Evolutionary conservation across 164 flowering plant species (phyloP).

Genomic region (Protea cynaroides): DNA sequence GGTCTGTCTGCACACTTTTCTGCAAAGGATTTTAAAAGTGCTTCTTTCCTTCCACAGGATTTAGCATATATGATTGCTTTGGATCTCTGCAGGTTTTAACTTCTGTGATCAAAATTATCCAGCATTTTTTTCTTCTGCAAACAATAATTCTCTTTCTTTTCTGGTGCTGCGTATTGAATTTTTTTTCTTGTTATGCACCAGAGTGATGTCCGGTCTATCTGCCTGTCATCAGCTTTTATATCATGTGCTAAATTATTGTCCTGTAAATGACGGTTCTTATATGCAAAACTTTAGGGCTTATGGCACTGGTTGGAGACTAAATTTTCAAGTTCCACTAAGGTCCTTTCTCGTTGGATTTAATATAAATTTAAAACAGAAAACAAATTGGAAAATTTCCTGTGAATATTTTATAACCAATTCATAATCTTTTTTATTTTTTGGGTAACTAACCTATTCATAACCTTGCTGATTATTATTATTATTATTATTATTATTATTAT

Average conservation of each 20-base stretch:
- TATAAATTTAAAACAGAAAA: no score
- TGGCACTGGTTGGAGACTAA: no score
- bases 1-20: constrained; percentile 36
- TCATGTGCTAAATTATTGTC: not conserved
- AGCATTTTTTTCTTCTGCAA: no score
- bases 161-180: not conserved
- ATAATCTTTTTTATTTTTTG: no score
- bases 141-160: no score
- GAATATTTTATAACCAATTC: no score
- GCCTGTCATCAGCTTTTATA: not conserved
- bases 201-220: not conserved
- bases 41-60: not conserved
- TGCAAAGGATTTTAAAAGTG: not conserved
- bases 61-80: not conserved
- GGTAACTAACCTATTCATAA: no score
- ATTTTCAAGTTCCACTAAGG: no score
- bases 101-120: not conserved
- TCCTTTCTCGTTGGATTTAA: no score
- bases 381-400: no score
- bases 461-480: no score
- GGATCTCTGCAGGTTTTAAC: not conserved
- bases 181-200: not conserved
- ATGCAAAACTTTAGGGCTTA: not conserved
- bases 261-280: not conserved
- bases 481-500: no score